phyloP scores from a whole-genome alignment of 2,329 filamentous ascomycete species.

The Cadophora gregata region DNA sequence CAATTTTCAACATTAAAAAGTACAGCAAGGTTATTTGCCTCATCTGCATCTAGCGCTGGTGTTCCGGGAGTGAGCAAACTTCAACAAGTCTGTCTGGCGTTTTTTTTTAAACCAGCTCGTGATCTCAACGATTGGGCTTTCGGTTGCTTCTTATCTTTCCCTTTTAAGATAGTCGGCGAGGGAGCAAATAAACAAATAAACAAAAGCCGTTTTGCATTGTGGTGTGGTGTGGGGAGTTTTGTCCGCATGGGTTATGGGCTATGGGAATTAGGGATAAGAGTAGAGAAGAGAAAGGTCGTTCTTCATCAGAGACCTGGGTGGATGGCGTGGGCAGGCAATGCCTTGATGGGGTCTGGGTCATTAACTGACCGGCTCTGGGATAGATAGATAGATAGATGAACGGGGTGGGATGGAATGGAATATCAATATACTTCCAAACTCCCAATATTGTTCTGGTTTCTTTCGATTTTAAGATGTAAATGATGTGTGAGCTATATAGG shows the following conservation, averaged over 20 bases:
- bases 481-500: not conserved
- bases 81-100: slow-evolving; percentile 47
- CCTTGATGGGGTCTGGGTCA: slow-evolving; percentile 1
- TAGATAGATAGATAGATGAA: not conserved
- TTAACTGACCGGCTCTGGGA: not conserved
- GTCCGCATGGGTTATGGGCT: not conserved
- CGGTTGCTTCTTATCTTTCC: too few relatives aligned
- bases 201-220: too few relatives aligned
- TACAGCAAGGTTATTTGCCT: slow-evolving; percentile 31
- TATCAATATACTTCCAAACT: not conserved
- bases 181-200: too few relatives aligned
- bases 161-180: too few relatives aligned
- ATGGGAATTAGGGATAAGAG: too few relatives aligned
- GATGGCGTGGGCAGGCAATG: not conserved
- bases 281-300: not conserved
- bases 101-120: slow-evolving; percentile 28
- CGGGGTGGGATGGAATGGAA: not conserved
- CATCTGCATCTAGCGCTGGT: slow-evolving; percentile 44
- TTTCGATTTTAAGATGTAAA: not conserved
- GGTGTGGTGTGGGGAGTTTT: too few relatives aligned
- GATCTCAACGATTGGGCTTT: slow-evolving; percentile 42
- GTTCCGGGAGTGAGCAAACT: slow-evolving; percentile 40
- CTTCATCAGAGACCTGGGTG: slow-evolving; percentile 8
- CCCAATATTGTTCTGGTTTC: not conserved
- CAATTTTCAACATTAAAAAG: not conserved